Evolutionary conservation across 805 yeast genomes (phyloP).

Genomic region (Schwanniomyces sp.): DNA sequence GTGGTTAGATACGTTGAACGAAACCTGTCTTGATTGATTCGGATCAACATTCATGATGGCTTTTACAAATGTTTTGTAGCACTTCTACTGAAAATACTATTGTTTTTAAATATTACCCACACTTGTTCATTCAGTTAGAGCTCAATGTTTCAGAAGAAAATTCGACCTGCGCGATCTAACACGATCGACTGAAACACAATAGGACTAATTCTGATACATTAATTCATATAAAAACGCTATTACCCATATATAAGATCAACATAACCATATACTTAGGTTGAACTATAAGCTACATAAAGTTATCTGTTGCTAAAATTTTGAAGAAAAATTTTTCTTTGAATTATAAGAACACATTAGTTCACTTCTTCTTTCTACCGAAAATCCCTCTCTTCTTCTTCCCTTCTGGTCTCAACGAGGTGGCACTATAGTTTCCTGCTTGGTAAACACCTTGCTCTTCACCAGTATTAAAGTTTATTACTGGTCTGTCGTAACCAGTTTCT

Average conservation of each 20-base stretch:
- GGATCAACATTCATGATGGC: constrained; percentile 5
- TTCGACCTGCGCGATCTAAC: neutral
- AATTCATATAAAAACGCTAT: neutral
- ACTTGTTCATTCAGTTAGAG: neutral
- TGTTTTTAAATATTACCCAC: neutral
- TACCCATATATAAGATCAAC: neutral
- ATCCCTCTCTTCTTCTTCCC: constrained; percentile 62
- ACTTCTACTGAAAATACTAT: neutral
- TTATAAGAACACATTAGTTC: neutral
- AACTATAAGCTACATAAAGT: neutral
- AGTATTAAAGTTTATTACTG: constrained; percentile 41
- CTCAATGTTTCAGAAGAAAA: neutral
- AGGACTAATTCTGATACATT: neutral
- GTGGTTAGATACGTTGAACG: constrained; percentile 86
- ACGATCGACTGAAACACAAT: neutral
- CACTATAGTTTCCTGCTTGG: constrained; percentile 62
- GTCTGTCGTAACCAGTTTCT: constrained; percentile 34
- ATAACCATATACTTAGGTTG: neutral
- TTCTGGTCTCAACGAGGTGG: constrained; percentile 41
- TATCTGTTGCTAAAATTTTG: neutral
- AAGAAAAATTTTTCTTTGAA: neutral
- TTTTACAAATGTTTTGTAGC: neutral
- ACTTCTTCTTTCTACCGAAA: constrained; percentile 59
- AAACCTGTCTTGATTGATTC: constrained; percentile 25
- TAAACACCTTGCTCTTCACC: constrained; percentile 40